A percentile compares a stretch with the other conserved stretches of the same genome.
Conservation (phyloP, 352 stramenopile genomes). For the Pythium oligandrum region DNA sequence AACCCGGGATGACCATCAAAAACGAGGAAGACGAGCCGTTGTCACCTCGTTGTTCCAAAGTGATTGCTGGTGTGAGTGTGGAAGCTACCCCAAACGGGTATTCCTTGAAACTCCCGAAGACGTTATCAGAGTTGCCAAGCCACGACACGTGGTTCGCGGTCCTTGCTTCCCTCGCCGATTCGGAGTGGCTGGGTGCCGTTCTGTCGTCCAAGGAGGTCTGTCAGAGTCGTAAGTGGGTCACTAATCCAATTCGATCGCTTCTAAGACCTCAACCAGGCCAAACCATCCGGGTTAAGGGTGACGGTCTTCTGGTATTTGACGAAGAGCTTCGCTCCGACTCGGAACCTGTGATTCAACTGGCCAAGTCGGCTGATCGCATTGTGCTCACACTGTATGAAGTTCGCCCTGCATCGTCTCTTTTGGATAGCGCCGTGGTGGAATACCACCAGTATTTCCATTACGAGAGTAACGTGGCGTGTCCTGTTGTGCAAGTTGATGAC, state of each 20-base stretch:
- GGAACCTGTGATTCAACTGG: constrained; percentile 50
- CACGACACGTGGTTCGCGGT: constrained; percentile 39
- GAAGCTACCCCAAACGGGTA: constrained; percentile 18
- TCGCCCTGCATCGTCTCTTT: constrained; percentile 43
- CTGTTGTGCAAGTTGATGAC: constrained; percentile 46
- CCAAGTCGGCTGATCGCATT: constrained; percentile 29
- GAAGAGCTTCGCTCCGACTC: constrained; percentile 18
- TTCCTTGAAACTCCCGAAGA: constrained; percentile 23
- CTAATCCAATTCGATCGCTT: constrained; percentile 55
- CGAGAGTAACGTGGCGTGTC: constrained; percentile 33
- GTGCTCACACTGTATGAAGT: constrained; percentile 49
- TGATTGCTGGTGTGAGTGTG: constrained; percentile 13
- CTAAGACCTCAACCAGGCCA: constrained; percentile 43
- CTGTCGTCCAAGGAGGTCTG: constrained; percentile 58
- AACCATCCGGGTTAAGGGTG: constrained; percentile 24
- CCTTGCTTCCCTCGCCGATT: constrained; percentile 26
- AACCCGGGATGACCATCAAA: not conserved
- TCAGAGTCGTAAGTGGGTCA: constrained; percentile 57
- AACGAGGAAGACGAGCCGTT: not conserved
- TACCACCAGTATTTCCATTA: constrained; percentile 58
- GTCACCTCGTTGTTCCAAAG: too few relatives aligned
- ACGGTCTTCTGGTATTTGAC: constrained; percentile 13
- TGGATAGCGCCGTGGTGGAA: constrained; percentile 34
- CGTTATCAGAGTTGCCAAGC: constrained; percentile 21
- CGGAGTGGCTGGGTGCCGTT: constrained; percentile 48